Evolutionary conservation across 805 yeast species (phyloP), one percentile per base, ranked within the genome.

Genomic region (Candida germanica): DNA sequence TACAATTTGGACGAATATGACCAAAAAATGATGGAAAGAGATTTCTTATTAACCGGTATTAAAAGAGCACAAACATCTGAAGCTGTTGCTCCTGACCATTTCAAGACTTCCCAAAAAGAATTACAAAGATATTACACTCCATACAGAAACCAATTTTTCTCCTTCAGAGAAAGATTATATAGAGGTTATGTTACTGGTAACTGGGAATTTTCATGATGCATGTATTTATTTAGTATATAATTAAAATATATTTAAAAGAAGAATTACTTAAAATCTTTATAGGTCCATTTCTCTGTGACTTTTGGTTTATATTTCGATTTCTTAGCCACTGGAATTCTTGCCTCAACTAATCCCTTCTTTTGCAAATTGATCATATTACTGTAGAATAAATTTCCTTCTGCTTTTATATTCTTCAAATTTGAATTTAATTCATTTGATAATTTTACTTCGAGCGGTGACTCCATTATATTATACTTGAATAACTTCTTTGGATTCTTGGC

Each of bases 241-340:
- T n/a, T n/a, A n/a, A n/a, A 31, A 20, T 13, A 20, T 20, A 18
- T 23, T 17, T n/a, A 27, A 13, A n/a, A 29, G 5, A 29, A 8
- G 12, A 29, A 20, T 51, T 68, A 82, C 63, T 82, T 81, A 54
- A 85, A 86, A 63, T 91, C 95, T 66, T 91, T 91, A 65, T 84
- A 86, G 22, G 89, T 75, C 94, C 95, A 87, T 64, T 89, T 91
- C 60, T 91, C 96, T 20, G 95, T 84, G 43, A 83, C 63, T 69
- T 83, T 87, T 40, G 74, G 82, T 48, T 79, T 71, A 53, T 81
- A 83, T 56, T 77, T 81, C 55, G 83, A 76, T 58, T 69, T 77
- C 58, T 77, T 78, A 47, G 70, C 71, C 39, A 76, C 79, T 9
- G 83, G 86, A 24, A 80, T 74, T 63, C 97, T 78, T 5, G 95